These are phyloP conservation scores for Spergularia bocconei DNA, from an alignment of 148 eudicot species.

Conservation along the genomic window DNA sequence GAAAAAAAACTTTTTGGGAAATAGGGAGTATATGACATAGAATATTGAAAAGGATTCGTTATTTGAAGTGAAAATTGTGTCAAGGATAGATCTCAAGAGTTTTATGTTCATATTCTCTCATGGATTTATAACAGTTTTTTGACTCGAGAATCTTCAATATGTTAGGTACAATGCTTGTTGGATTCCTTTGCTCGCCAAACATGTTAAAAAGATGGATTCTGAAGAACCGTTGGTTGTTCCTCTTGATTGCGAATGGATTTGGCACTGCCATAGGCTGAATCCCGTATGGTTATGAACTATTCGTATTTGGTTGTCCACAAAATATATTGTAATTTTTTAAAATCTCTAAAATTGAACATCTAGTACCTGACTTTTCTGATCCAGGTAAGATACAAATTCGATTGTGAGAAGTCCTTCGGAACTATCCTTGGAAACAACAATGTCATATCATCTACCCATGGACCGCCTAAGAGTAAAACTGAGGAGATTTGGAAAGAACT, in stretches of 20 bases:
- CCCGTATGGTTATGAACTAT: conserved; percentile 38
- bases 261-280: conserved; percentile 92
- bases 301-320: too few species aligned
- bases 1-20: too few species aligned
- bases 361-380: background rate
- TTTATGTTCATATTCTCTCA: too few species aligned
- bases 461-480: conserved; percentile 36
- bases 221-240: conserved; percentile 75
- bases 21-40: too few species aligned
- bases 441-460: conserved; percentile 61
- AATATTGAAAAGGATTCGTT: too few species aligned
- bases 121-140: too few species aligned
- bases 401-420: conserved; percentile 73
- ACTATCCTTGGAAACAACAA: conserved; percentile 57
- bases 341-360: background rate
- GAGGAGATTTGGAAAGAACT: conserved; percentile 59
- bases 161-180: conserved; percentile 67
- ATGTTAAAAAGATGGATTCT: conserved; percentile 30
- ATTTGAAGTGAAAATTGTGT: too few species aligned
- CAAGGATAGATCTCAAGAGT: too few species aligned
- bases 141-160: too few species aligned
- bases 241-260: conserved; percentile 89
- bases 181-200: conserved; percentile 80
- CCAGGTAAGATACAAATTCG: conserved; percentile 71
- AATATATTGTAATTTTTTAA: background rate